A percentile compares a stretch with the other conserved stretches of the same genome.
Evolutionary conservation across 169 alveolate species (phyloP).

Genomic region (Cryptosporidium tyzzeri): DNA sequence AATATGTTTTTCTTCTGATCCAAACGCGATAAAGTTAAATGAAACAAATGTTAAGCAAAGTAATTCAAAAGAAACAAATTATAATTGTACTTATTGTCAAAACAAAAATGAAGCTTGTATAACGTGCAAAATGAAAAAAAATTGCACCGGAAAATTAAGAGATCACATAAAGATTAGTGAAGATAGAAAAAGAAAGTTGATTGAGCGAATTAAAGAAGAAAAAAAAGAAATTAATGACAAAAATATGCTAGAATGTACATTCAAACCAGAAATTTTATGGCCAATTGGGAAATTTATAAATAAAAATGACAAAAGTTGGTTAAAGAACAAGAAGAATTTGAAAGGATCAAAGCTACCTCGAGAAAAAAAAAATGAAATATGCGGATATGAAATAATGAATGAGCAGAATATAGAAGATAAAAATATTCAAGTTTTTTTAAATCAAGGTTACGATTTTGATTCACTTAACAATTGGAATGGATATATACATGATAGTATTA

Average conservation of each 20-base stretch:
- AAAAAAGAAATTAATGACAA: not conserved
- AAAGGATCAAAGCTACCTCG: not conserved
- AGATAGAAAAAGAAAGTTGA: constrained; percentile 35
- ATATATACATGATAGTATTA: constrained; percentile 31
- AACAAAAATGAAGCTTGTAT: constrained; percentile 6
- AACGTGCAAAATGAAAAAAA: constrained; percentile 15
- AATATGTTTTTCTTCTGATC: constrained; percentile 7
- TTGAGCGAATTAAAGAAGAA: constrained; percentile 43
- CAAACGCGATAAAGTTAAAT: not conserved
- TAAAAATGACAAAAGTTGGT: constrained; percentile 22
- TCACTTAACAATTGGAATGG: constrained; percentile 15
- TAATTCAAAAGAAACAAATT: not conserved
- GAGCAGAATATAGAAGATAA: constrained; percentile 11
- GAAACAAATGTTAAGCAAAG: not conserved
- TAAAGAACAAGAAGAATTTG: not conserved
- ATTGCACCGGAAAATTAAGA: constrained; percentile 19
- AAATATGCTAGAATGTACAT: constrained; percentile 14
- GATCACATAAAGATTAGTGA: constrained; percentile 43
- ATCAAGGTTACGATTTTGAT: not conserved
- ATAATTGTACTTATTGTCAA: not conserved
- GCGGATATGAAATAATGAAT: constrained; percentile 26
- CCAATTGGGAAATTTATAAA: constrained; percentile 20
- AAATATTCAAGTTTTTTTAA: constrained; percentile 10
- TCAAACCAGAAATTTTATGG: constrained; percentile 68
- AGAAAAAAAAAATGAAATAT: constrained; percentile 13